Evolutionary conservation across 1,284 basidiomycete genomes (phyloP), one percentile per base, ranked within the genome.

Genomic region (Laetiporus sulphureus): DNA sequence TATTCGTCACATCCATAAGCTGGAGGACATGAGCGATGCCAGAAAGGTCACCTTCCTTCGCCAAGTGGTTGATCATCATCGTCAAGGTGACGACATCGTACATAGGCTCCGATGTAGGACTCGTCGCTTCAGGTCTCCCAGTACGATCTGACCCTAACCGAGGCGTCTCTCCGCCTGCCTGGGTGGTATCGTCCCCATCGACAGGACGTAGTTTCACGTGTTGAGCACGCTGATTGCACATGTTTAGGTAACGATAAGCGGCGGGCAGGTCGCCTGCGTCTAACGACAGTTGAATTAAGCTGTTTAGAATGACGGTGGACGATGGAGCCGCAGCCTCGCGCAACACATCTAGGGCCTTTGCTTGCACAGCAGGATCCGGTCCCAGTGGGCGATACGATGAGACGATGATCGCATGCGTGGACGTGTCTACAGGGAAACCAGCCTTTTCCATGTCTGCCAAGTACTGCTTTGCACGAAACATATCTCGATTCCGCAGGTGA

Each of bases 401-500:
- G 4, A 73, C 67, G 40, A 89, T 69, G 34, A 76, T 57, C 18
- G 75, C 72, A 51, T 83, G 75, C 1, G 83, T 84, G 6, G 69
- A 68, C 5, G 70, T 57, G 48, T 81, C 72, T 44, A 73, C 58
- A 10, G 68, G 63, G 52, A 75, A 67, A 1, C 78, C 79, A 12
- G 72, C 67, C 19, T 66, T 54, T 47, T 68, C 63, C 83, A 89
- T 88, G 21, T 51, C 47, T 10, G 61, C 61, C 11, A 88, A 59
- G 47, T 60, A 67, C 32, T 60, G 59, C 57, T 70, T 74, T 36
- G 81, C 81, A 32, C 67, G 66, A 42, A 58, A 51, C 34, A 87
- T 59, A 58, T 86, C 71, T 60, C 70, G 67, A 57, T 89, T 89
- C 55, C 73, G 78, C 40, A 89, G 64, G 56, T 79, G 71, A 21